A percentile compares a stretch with the other conserved stretches of the same genome.
Conservation (phyloP, 495 filamentous ascomycete species). For the Hypoxylon trugodes region DNA sequence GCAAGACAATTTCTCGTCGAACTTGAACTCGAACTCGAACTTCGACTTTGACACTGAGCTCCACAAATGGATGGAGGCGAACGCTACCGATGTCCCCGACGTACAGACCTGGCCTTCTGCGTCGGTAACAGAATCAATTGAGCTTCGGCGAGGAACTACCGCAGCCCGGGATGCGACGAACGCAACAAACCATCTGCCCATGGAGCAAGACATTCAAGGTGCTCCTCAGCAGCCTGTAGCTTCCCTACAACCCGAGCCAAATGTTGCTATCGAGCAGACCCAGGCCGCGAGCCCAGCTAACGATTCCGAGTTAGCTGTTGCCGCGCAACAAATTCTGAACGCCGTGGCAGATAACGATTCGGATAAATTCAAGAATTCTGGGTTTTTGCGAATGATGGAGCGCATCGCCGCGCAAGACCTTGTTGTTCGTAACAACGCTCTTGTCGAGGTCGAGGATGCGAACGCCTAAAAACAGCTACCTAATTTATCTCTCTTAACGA, state of each 20-base stretch:
- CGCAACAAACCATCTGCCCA: too few species aligned
- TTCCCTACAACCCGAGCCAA: not conserved
- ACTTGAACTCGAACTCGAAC: constrained; percentile 3
- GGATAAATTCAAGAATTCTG: constrained; percentile 56
- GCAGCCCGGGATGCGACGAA: too few species aligned
- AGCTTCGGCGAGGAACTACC: too few species aligned
- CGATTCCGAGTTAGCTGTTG: constrained; percentile 48
- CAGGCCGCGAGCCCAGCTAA: constrained; percentile 3
- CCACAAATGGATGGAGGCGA: constrained; percentile 45
- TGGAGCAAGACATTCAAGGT: too few species aligned
- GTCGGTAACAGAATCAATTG: too few species aligned
- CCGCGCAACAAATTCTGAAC: constrained; percentile 50
- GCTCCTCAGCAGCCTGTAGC: too few species aligned
- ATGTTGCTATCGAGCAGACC: too few species aligned
- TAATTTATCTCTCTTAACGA: too few species aligned
- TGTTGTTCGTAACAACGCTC: constrained; percentile 48
- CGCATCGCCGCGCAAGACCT: constrained; percentile 50
- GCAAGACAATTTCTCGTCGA: not conserved
- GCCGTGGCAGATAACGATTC: constrained; percentile 49
- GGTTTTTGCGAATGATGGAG: constrained; percentile 55
- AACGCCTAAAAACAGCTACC: too few species aligned
- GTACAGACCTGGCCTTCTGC: too few species aligned
- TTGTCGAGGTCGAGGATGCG: constrained; percentile 42
- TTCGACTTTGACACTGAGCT: constrained; percentile 37
- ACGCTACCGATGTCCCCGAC: too few species aligned